These are phyloP conservation scores for Trichosporon sp. DNA, from an alignment of 1,284 basidiomycete species.

Conservation along the genomic window DNA sequence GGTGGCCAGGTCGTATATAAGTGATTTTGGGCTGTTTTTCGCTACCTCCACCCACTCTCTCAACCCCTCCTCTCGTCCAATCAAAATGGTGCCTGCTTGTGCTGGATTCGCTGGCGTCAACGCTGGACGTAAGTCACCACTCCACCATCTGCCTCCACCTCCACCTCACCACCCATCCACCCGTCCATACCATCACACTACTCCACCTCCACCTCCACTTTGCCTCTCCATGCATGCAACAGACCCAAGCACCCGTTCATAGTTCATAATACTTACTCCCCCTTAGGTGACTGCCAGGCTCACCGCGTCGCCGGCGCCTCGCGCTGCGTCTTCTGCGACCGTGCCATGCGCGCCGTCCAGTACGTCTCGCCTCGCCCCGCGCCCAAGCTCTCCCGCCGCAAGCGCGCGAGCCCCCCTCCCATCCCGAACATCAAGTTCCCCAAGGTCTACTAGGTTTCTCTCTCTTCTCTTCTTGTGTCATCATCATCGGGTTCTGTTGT, in stretches of 20 bases:
- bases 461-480: not conserved
- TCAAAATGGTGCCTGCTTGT: constrained; percentile 9
- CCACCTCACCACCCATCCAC: not conserved
- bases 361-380: constrained; percentile 2
- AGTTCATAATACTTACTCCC: not conserved
- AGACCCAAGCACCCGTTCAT: not conserved
- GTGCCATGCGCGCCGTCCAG: not conserved
- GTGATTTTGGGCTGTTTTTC: not conserved
- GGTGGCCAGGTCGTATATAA: not conserved
- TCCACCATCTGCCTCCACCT: not conserved
- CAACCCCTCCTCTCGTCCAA: not conserved
- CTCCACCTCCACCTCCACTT: not conserved
- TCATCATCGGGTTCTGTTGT: not conserved
- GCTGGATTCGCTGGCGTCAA: constrained; percentile 6
- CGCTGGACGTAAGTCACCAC: constrained; percentile 4
- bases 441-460: constrained; percentile 3
- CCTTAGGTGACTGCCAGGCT: constrained; percentile 3
- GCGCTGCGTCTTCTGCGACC: constrained; percentile 1
- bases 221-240: not conserved
- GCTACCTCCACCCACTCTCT: constrained; percentile 1
- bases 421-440: constrained; percentile 4
- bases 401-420: constrained; percentile 1
- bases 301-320: not conserved
- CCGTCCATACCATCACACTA: not conserved
- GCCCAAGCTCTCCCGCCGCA: constrained; percentile 1